A percentile compares a stretch with the other conserved stretches of the same genome.
phyloP scores from a whole-genome alignment of 2,329 filamentous ascomycete genomes.

The Grosmannia clavigera region DNA sequence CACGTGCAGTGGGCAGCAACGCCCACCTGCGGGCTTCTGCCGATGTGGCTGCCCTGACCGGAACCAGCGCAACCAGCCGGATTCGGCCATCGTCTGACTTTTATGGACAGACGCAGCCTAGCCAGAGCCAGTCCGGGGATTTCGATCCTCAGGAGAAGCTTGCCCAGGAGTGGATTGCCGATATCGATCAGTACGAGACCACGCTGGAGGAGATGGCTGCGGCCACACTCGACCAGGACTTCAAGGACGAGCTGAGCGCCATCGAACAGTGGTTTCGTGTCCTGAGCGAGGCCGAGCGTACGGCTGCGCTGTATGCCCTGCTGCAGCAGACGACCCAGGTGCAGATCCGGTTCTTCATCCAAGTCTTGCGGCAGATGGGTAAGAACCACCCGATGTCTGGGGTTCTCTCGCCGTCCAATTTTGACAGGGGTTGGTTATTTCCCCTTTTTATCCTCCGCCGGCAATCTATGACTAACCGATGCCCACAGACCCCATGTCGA shows the following conservation, averaged over 20 bases:
- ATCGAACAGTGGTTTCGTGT: conserved; percentile 99
- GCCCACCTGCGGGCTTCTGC: conserved; percentile 80
- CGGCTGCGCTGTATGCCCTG: conserved; percentile 86
- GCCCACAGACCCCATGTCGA: conserved; percentile 80
- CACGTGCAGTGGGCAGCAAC: conserved; percentile 67
- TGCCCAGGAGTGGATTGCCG: conserved; percentile 95
- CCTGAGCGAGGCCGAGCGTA: conserved; percentile 89
- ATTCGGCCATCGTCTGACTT: conserved; percentile 94
- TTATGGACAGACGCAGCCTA: conserved; percentile 65
- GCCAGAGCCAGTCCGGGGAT: conserved; percentile 56
- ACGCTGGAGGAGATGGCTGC: conserved; percentile 98
- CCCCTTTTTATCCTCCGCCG: not conserved
- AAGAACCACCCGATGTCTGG: conserved; percentile 97
- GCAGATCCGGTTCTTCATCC: conserved; percentile 98
- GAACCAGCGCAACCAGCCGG: conserved; percentile 54
- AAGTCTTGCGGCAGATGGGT: conserved; percentile 97
- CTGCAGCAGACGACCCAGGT: conserved; percentile 98
- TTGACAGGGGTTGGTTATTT: conserved; percentile 68
- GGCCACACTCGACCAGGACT: conserved; percentile 96
- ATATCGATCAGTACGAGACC: conserved; percentile 98
- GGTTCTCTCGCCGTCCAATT: conserved; percentile 85
- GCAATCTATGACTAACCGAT: conserved; percentile 12
- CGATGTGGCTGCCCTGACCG: conserved; percentile 77
- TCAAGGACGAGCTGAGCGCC: conserved; percentile 96
- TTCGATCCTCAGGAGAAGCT: conserved; percentile 80